Percentiles rank a stretch among this genome's conserved stretches.
These are phyloP conservation scores for Bertia moriformis DNA, from an alignment of 2,329 filamentous ascomycete genomes.

Conservation along the genomic window DNA sequence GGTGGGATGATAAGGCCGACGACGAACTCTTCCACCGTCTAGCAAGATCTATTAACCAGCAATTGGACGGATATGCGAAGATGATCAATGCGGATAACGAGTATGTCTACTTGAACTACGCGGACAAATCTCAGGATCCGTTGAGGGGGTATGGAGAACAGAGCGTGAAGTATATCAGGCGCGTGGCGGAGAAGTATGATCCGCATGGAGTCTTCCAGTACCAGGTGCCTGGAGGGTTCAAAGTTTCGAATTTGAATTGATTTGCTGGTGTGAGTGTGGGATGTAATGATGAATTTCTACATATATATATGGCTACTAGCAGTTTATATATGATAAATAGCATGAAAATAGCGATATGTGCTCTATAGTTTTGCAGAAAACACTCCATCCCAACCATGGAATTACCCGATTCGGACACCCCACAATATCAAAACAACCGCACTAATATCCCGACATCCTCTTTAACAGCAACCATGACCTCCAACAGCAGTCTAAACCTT, in stretches of 20 bases:
- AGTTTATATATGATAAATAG: slow-evolving; percentile 2
- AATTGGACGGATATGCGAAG: background rate
- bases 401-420: too few species aligned
- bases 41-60: too few species aligned
- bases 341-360: too few species aligned
- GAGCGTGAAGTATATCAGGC: background rate
- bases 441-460: too few species aligned
- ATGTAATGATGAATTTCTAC: too few species aligned
- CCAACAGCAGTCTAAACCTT: too few species aligned
- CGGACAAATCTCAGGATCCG: background rate
- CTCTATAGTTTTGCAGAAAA: too few species aligned
- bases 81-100: background rate
- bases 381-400: too few species aligned
- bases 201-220: background rate
- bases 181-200: background rate
- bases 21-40: background rate
- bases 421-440: too few species aligned
- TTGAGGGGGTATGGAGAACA: background rate
- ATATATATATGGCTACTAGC: too few species aligned
- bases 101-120: background rate
- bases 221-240: background rate
- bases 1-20: background rate
- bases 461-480: too few species aligned
- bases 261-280: too few species aligned
- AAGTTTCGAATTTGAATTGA: background rate